A percentile compares a stretch with the other conserved stretches of the same genome.
Evolutionary conservation across 2,329 filamentous ascomycete genomes (phyloP).

Genomic region (Didymella arachidicola): DNA sequence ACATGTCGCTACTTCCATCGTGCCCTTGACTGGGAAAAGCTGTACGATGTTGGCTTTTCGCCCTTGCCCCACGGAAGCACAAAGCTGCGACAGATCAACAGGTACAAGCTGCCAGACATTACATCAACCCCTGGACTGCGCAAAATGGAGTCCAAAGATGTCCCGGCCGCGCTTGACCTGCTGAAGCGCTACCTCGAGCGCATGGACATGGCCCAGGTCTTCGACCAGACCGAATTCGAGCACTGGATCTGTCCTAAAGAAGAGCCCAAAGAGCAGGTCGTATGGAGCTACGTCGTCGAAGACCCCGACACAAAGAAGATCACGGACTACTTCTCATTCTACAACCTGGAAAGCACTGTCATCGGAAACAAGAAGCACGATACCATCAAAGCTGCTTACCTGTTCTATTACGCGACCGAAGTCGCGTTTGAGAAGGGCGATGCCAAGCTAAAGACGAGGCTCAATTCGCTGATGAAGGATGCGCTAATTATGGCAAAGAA

Average conservation of each 20-base stretch:
- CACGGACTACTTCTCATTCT: slow-evolving; percentile 97
- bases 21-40: slow-evolving; percentile 92
- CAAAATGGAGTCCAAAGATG: slow-evolving; percentile 79
- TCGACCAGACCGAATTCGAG: slow-evolving; percentile 78
- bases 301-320: slow-evolving; percentile 75
- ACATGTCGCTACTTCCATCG: slow-evolving; percentile 97
- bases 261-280: slow-evolving; percentile 70
- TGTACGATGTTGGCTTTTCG: slow-evolving; percentile 94
- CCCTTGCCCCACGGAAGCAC: slow-evolving; percentile 85
- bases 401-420: slow-evolving; percentile 96
- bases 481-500: slow-evolving; percentile 87
- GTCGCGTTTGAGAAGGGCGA: slow-evolving; percentile 69
- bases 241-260: slow-evolving; percentile 84
- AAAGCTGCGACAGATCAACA: slow-evolving; percentile 82
- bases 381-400: slow-evolving; percentile 86
- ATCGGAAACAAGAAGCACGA: slow-evolving; percentile 82
- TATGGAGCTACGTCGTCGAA: slow-evolving; percentile 92
- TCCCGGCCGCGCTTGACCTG: slow-evolving; percentile 76
- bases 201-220: slow-evolving; percentile 85
- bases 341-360: slow-evolving; percentile 90
- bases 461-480: slow-evolving; percentile 83
- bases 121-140: slow-evolving; percentile 79
- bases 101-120: slow-evolving; percentile 80
- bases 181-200: slow-evolving; percentile 78
- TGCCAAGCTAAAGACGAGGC: slow-evolving; percentile 73